These are phyloP conservation scores for Breynia disticha DNA, from an alignment of 441 rosid species.

Conservation along the genomic window DNA sequence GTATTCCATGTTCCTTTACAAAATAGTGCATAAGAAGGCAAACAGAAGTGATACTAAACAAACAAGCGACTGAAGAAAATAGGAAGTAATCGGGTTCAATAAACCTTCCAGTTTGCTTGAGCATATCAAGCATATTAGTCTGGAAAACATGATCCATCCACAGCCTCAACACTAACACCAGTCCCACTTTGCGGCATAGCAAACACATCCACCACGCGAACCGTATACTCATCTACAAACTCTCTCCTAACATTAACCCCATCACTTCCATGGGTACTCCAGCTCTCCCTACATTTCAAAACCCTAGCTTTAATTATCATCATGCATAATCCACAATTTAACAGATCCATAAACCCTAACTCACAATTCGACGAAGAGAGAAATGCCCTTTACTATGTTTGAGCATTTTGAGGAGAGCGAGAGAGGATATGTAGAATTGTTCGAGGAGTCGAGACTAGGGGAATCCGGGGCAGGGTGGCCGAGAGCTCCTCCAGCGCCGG, in stretches of 20 bases:
- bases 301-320: too few relatives aligned
- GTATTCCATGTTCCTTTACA: too few relatives aligned
- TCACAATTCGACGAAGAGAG: background rate
- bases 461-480: slow-evolving; percentile 84
- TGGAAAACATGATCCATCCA: slow-evolving; percentile 97
- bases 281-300: slow-evolving; percentile 61
- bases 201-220: slow-evolving; percentile 94
- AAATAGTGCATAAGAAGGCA: too few relatives aligned
- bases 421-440: slow-evolving; percentile 83
- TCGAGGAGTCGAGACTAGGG: slow-evolving; percentile 70
- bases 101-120: slow-evolving; percentile 99
- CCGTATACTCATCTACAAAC: slow-evolving; percentile 93
- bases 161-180: slow-evolving; percentile 99
- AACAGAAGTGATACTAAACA: too few relatives aligned
- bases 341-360: slow-evolving; percentile 15
- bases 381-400: slow-evolving; percentile 65
- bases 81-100: too few relatives aligned
- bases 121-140: slow-evolving; percentile 99
- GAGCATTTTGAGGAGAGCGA: slow-evolving; percentile 84
- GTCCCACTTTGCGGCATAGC: slow-evolving; percentile 99
- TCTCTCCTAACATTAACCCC: slow-evolving; percentile 99
- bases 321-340: too few relatives aligned
- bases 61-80: too few relatives aligned
- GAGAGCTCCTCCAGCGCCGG: slow-evolving; percentile 69
- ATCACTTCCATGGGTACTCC: slow-evolving; percentile 99